phyloP scores from a whole-genome alignment of 257 asterid species.

The Przewalskia tangutica region DNA sequence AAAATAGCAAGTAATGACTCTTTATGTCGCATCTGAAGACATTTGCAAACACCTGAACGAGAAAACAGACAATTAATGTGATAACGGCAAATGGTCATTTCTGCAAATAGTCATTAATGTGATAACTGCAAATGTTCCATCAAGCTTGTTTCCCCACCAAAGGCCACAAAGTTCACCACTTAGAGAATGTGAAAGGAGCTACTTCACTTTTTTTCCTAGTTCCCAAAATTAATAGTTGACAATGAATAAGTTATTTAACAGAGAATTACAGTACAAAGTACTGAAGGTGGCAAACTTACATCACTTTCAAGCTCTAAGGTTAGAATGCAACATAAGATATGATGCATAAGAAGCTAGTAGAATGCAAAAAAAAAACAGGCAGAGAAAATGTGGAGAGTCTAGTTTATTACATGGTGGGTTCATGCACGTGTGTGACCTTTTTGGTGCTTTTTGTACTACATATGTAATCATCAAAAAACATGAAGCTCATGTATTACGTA shows the following conservation, averaged over 20 bases:
- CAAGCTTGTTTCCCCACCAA: not conserved
- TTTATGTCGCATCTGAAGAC: conserved; percentile 83
- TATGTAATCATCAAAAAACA: not conserved
- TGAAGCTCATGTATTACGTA: not conserved
- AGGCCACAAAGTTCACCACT: not conserved
- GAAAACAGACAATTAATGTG: conserved; percentile 21
- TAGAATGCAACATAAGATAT: not conserved
- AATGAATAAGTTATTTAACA: not conserved
- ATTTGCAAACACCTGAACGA: conserved; percentile 62
- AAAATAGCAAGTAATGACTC: not conserved
- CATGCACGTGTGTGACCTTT: not conserved
- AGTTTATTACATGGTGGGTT: not conserved
- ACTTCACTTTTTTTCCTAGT: not conserved
- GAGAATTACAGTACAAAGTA: not conserved
- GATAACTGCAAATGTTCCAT: conserved; percentile 6
- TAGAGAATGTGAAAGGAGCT: not conserved
- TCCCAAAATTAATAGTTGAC: not conserved
- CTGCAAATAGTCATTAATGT: conserved; percentile 12
- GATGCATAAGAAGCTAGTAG: not conserved
- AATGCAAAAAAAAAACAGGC: not conserved
- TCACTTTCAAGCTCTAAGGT: not conserved
- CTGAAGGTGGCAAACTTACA: not conserved
- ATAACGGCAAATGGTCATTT: conserved; percentile 9
- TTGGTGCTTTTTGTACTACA: not conserved
- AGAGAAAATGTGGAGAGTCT: not conserved